Percentiles rank a stretch among this genome's conserved stretches.
Conservation (phyloP, 2,329 filamentous ascomycete species). For the Aspergillus neoniger region DNA sequence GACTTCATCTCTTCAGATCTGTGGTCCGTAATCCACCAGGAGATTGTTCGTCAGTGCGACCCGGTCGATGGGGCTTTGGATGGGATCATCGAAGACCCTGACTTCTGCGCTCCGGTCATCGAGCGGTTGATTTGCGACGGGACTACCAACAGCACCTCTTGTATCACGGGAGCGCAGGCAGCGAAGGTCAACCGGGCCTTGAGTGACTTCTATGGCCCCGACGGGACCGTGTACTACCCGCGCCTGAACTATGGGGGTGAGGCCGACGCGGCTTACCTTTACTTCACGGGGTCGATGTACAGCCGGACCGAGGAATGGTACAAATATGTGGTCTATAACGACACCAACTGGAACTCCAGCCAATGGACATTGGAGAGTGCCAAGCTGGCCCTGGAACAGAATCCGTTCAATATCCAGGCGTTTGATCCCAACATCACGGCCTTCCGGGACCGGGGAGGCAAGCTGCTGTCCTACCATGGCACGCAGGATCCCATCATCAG, state of each 20-base stretch:
- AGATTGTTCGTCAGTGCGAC: slow-evolving; percentile 41
- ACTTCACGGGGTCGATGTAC: slow-evolving; percentile 15
- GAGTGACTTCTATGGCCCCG: slow-evolving; percentile 9
- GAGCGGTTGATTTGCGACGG: slow-evolving; percentile 35
- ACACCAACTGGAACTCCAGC: slow-evolving; percentile 41
- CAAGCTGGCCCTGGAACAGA: slow-evolving; percentile 35
- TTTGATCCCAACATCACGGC: slow-evolving; percentile 50
- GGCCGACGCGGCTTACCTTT: slow-evolving; percentile 3
- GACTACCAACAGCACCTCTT: slow-evolving; percentile 33
- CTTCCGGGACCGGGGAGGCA: slow-evolving; percentile 48
- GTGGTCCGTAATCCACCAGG: slow-evolving; percentile 39
- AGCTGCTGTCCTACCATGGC: slow-evolving; percentile 47
- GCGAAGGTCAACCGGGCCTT: slow-evolving; percentile 28
- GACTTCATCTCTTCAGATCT: slow-evolving; percentile 51
- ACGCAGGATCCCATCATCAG: slow-evolving; percentile 54
- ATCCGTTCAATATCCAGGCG: slow-evolving; percentile 55
- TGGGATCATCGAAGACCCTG: slow-evolving; percentile 42
- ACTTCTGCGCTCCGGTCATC: slow-evolving; percentile 36
- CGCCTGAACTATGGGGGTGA: slow-evolving; percentile 16
- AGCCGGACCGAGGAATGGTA: slow-evolving; percentile 30
- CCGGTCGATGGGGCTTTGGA: slow-evolving; percentile 34
- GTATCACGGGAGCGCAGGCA: slow-evolving; percentile 50
- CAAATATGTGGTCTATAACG: slow-evolving; percentile 46
- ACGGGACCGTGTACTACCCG: slow-evolving; percentile 35
- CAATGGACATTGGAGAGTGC: slow-evolving; percentile 43